Base-by-base conservation (phyloP, 2,329 filamentous ascomycete species). In the Spiromastix sp. region DNA sequence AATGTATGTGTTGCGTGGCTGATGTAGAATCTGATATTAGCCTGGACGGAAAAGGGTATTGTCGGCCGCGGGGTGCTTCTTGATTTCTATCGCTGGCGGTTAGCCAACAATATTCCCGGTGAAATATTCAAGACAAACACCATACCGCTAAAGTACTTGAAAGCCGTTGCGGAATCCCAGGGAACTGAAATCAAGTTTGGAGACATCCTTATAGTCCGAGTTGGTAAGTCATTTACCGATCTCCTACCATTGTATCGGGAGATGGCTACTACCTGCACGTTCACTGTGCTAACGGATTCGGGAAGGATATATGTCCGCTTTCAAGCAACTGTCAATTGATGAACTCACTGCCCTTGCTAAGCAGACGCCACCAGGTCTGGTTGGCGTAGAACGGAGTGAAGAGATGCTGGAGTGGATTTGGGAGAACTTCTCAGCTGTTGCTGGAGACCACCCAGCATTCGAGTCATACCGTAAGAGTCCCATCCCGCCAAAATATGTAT, bases 371-470 rank as follows among this genome's bases (percentile, higher is more conserved):
- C 61, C 60, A 2, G 59, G 62, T 38, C 63, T 58, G 2, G 55
- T 66, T 22, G 72, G 70, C 0, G 59, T 74, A 1, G 63, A 71
- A 31, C 67, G 66, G 0, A 66, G 63, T 2, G 57, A 63, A 5
- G 66, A 65, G 8, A 63, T 68, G 13, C 59, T 74, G 6, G 60
- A 65, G 27, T 79, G 73, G 72, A 55, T 77, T 10, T 77, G 73
- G 71, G 64, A 77, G 34, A 60, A 64, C 11, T 77, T 78, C 47
- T 59, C 71, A 0, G 74, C 73, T 3, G 66, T 76, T 2, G 74
- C 68, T 0, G 70, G 74, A 9, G 74, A 79, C 41, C 64, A 68
- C 13, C 68, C 72, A 7, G 63, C 61, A 4, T 71, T 72, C 46
- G 73, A 77, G 48, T 64, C 65, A 18, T 39, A 36, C 36, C 43